Conservation (phyloP, 163 green algal genomes). For the Scenedesmus sp. region DNA sequence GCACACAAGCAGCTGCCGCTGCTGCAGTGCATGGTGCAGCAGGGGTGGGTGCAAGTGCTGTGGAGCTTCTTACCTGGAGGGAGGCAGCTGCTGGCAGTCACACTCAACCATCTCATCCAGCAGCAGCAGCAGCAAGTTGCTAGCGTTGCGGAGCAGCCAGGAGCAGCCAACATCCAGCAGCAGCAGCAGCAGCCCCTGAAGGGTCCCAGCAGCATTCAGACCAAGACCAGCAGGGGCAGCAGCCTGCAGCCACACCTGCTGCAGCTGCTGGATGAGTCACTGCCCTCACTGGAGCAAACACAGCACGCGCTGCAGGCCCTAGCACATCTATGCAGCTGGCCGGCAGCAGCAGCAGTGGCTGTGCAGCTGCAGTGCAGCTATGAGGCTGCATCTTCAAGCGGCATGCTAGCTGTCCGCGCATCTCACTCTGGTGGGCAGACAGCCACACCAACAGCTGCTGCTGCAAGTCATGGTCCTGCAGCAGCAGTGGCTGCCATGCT, state of each 20-base stretch:
- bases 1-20: background rate
- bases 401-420: slow-evolving; percentile 4
- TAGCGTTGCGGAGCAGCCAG: background rate
- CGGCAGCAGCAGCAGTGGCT: background rate
- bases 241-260: slow-evolving; percentile 35
- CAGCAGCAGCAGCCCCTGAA: background rate
- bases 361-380: slow-evolving; percentile 31
- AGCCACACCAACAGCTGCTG: background rate
- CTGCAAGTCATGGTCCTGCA: background rate
- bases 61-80: slow-evolving; percentile 43
- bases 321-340: slow-evolving; percentile 8
- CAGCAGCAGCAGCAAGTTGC: slow-evolving; percentile 2
- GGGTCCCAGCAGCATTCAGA: background rate
- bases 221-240: background rate
- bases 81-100: slow-evolving; percentile 18
- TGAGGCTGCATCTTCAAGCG: background rate
- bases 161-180: background rate
- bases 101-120: slow-evolving; percentile 17
- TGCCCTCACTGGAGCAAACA: slow-evolving; percentile 41
- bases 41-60: slow-evolving; percentile 47
- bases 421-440: background rate
- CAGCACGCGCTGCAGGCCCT: slow-evolving; percentile 18
- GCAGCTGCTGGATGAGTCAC: slow-evolving; percentile 21
- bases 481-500: background rate
- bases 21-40: slow-evolving; percentile 11